These are phyloP conservation scores for Paulownia fortunei DNA, from an alignment of 257 asterid genomes.

Conservation along the genomic window DNA sequence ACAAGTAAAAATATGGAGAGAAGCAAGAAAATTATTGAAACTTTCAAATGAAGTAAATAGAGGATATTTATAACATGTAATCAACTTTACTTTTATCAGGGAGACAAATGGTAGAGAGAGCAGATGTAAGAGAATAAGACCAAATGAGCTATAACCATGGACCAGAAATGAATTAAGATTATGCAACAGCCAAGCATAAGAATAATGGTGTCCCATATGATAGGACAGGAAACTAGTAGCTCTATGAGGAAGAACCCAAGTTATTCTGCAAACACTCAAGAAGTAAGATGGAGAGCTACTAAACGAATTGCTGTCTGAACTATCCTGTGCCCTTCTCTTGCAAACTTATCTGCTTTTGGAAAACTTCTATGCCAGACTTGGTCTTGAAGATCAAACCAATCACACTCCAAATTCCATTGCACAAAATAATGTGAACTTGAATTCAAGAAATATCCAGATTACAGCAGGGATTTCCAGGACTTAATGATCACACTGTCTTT, in stretches of 20 bases:
- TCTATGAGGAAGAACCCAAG: background rate
- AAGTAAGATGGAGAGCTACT: background rate
- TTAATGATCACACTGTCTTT: too few species aligned
- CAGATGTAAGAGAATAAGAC: too few species aligned
- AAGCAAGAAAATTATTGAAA: too few species aligned
- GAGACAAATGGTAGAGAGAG: too few species aligned
- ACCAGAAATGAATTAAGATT: background rate
- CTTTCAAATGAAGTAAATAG: background rate
- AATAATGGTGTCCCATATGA: background rate
- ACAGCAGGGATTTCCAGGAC: too few species aligned
- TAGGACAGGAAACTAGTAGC: background rate
- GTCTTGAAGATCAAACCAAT: background rate
- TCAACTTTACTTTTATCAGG: too few species aligned
- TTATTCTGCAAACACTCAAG: background rate
- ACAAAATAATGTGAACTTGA: too few species aligned
- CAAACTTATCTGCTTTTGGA: background rate
- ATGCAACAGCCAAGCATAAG: background rate
- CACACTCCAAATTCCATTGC: background rate
- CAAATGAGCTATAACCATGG: background rate
- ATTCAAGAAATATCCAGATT: too few species aligned
- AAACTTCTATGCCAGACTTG: background rate
- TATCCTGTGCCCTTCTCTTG: background rate
- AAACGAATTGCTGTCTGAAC: background rate
- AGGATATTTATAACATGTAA: too few species aligned
- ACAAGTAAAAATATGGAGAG: background rate